Percentiles rank a stretch among this genome's conserved stretches.
These are phyloP conservation scores for Actinomortierella ambigua DNA, from an alignment of 371 early-diverging fungal species.

Conservation along the genomic window DNA sequence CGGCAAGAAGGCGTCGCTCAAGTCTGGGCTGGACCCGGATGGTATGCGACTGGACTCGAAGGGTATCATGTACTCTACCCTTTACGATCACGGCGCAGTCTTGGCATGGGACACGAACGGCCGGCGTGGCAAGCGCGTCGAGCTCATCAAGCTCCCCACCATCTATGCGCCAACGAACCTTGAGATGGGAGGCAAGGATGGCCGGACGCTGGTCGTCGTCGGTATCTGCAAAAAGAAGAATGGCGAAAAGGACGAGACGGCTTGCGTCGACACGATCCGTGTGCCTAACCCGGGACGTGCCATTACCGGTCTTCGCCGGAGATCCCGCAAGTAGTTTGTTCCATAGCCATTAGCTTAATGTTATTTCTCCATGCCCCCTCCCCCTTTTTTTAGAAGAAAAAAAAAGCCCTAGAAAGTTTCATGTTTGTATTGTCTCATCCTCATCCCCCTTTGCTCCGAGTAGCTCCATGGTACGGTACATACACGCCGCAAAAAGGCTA, in stretches of 20 bases:
- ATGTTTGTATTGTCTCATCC: no score
- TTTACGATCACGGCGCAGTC: slow-evolving; percentile 12
- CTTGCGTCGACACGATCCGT: slow-evolving; percentile 8
- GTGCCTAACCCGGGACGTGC: slow-evolving; percentile 22
- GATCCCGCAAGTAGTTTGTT: slow-evolving; percentile 3
- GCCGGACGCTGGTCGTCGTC: slow-evolving; percentile 52
- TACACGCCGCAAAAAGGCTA: no score
- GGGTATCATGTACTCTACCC: slow-evolving; percentile 22
- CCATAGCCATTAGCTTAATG: background rate
- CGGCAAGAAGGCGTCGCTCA: slow-evolving; percentile 16
- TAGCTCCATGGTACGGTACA: no score
- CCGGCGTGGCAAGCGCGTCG: slow-evolving; percentile 34
- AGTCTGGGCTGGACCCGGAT: slow-evolving; percentile 52
- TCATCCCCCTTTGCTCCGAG: no score
- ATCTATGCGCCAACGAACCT: slow-evolving; percentile 50
- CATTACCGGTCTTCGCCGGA: slow-evolving; percentile 15
- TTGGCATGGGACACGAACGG: slow-evolving; percentile 22
- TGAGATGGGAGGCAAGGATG: slow-evolving; percentile 54
- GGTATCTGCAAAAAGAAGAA: slow-evolving; percentile 48
- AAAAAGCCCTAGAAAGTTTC: no score
- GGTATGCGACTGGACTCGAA: slow-evolving; percentile 53
- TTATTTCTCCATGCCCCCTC: no score
- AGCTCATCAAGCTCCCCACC: slow-evolving; percentile 35
- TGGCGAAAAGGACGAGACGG: slow-evolving; percentile 20
- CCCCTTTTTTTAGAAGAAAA: no score